Conservation (phyloP, 805 yeast species). For the Starmerella roubikii region DNA sequence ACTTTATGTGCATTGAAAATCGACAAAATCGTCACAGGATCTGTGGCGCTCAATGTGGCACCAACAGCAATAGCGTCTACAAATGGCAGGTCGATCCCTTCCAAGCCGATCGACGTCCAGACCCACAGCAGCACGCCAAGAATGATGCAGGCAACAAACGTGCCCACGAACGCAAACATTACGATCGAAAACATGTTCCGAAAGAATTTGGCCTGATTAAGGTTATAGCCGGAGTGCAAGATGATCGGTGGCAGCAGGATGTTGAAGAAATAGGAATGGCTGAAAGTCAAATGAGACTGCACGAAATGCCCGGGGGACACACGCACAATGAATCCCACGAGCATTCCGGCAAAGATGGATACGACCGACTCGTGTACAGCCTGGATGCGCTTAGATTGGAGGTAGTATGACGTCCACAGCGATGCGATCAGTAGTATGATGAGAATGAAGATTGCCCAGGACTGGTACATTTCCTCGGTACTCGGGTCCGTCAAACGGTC, state of each 20-base stretch:
- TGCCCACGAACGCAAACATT: constrained; percentile 93
- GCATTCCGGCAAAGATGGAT: constrained; percentile 92
- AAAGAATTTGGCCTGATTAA: constrained; percentile 91
- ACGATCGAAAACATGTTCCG: constrained; percentile 80
- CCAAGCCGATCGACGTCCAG: constrained; percentile 87
- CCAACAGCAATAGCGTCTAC: constrained; percentile 98
- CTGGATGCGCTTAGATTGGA: constrained; percentile 81
- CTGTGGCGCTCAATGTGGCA: constrained; percentile 95
- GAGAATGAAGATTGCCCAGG: constrained; percentile 92
- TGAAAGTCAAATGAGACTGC: constrained; percentile 92
- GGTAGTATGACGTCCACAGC: constrained; percentile 85
- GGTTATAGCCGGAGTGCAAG: constrained; percentile 88
- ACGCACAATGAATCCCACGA: constrained; percentile 82
- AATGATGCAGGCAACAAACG: constrained; percentile 81
- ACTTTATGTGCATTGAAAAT: constrained; percentile 96
- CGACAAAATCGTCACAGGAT: constrained; percentile 92
- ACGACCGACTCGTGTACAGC: constrained; percentile 96
- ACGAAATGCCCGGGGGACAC: constrained; percentile 92
- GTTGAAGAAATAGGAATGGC: constrained; percentile 87
- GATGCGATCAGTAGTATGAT: constrained; percentile 71
- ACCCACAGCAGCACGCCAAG: constrained; percentile 74
- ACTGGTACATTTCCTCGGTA: constrained; percentile 86
- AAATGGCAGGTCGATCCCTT: constrained; percentile 74
- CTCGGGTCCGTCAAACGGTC: constrained; percentile 67
- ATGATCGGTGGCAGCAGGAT: constrained; percentile 91